These are phyloP conservation scores for Tagetes patula DNA, from an alignment of 129 eudicot species.

Conservation along the genomic window DNA sequence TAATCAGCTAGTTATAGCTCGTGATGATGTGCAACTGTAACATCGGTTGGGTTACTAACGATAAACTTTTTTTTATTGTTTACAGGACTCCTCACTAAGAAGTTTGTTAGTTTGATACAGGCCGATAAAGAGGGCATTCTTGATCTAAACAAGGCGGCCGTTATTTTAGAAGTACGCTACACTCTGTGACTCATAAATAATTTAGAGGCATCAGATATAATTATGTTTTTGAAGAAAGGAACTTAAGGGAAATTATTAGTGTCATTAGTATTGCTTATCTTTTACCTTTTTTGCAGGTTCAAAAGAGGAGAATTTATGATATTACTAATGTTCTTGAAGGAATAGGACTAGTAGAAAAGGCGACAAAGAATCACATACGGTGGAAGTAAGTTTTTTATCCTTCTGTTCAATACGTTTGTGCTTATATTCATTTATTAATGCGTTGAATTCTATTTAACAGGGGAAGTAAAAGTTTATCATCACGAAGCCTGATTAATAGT, in stretches of 20 bases:
- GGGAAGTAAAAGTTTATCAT: conserved; percentile 37
- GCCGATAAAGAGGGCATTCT: conserved; percentile 60
- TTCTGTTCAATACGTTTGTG: conserved; percentile 14
- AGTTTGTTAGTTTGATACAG: conserved; percentile 56
- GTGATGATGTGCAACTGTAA: conserved; percentile 1
- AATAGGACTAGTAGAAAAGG: conserved; percentile 71
- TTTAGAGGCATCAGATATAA: not conserved
- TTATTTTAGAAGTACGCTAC: conserved; percentile 46
- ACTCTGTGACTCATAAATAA: conserved; percentile 6
- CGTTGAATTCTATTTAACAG: conserved; percentile 39
- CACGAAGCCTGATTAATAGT: conserved; percentile 33
- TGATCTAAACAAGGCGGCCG: conserved; percentile 70
- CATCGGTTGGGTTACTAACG: conserved; percentile 3
- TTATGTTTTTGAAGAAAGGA: conserved; percentile 3
- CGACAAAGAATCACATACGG: conserved; percentile 62
- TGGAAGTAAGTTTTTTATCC: conserved; percentile 52
- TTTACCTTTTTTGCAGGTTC: conserved; percentile 48
- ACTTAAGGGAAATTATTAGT: not conserved
- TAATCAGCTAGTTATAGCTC: conserved; percentile 3
- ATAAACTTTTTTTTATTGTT: conserved; percentile 17
- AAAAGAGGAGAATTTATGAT: conserved; percentile 82
- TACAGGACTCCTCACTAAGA: conserved; percentile 74
- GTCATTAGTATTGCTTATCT: not conserved
- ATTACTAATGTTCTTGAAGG: conserved; percentile 90
- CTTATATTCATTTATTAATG: conserved; percentile 21